These are phyloP conservation scores for Zopfochytrium polystomum DNA, from an alignment of 371 early-diverging fungal species.

Conservation along the genomic window DNA sequence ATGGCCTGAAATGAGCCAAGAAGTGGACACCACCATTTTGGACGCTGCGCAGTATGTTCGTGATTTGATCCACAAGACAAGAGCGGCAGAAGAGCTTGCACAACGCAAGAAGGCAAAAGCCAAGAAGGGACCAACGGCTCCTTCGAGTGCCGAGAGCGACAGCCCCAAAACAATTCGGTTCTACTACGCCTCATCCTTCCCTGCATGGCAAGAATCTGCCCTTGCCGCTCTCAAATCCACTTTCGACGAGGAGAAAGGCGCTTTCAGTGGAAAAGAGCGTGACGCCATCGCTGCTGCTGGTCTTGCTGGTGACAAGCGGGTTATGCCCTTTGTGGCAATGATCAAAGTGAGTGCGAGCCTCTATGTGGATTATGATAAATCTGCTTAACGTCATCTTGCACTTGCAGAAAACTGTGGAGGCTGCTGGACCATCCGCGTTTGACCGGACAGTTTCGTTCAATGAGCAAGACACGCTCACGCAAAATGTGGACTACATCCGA, in stretches of 20 bases:
- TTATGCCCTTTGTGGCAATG: slow-evolving; percentile 81
- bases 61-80: slow-evolving; percentile 68
- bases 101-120: slow-evolving; percentile 73
- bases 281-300: slow-evolving; percentile 66
- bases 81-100: slow-evolving; percentile 73
- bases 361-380: neutral
- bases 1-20: slow-evolving; percentile 61
- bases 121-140: slow-evolving; percentile 58
- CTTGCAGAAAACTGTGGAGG: slow-evolving; percentile 66
- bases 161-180: slow-evolving; percentile 72
- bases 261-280: slow-evolving; percentile 70
- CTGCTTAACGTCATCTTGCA: slow-evolving; percentile 6
- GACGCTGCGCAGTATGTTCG: slow-evolving; percentile 79
- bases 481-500: slow-evolving; percentile 42
- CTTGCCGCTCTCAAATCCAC: slow-evolving; percentile 66
- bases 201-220: slow-evolving; percentile 88
- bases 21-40: slow-evolving; percentile 65
- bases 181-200: slow-evolving; percentile 78
- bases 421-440: slow-evolving; percentile 69
- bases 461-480: slow-evolving; percentile 67
- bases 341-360: slow-evolving; percentile 37
- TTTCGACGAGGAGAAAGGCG: slow-evolving; percentile 58
- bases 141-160: slow-evolving; percentile 50
- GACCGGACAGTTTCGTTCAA: slow-evolving; percentile 76
- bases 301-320: slow-evolving; percentile 85